phyloP scores from a whole-genome alignment of 306 rosid species.

The Glycine tomentella region DNA sequence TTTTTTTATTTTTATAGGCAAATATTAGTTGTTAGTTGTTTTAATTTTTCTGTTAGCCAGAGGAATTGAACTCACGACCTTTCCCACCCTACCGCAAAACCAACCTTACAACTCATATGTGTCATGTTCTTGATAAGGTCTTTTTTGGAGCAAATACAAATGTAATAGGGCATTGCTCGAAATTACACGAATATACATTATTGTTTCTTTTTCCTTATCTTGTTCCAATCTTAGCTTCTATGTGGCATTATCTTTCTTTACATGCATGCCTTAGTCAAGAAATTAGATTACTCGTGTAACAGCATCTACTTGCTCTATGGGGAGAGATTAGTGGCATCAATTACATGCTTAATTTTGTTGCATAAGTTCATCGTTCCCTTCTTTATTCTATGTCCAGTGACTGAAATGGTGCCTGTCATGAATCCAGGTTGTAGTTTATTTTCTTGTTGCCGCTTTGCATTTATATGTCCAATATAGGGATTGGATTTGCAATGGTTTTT shows the following conservation, averaged over 20 bases:
- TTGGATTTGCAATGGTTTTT: conserved; percentile 28
- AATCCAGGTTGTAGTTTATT: conserved; percentile 33
- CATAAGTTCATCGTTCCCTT: neutral
- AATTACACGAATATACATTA: neutral
- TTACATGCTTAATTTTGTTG: conserved; percentile 25
- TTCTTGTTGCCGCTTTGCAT: neutral
- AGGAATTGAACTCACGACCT: no score
- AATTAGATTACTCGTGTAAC: neutral
- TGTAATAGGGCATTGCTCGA: conserved; percentile 1
- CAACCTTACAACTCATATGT: no score
- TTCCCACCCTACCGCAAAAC: no score
- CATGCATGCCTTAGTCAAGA: conserved; percentile 20
- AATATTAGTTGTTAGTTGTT: no score
- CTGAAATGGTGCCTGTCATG: conserved; percentile 1
- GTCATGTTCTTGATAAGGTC: neutral
- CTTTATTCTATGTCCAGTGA: neutral
- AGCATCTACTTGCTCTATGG: conserved; percentile 16
- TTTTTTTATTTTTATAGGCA: no score
- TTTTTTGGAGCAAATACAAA: conserved; percentile 13
- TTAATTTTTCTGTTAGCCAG: no score
- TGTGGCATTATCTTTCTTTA: conserved; percentile 30
- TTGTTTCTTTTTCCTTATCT: neutral
- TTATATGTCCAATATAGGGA: neutral
- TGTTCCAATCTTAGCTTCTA: neutral
- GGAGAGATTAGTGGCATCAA: conserved; percentile 15